A percentile compares a stretch with the other conserved stretches of the same genome.
Evolutionary conservation across 163 green algal species (phyloP).

Genomic region (Smithsoniella earleae): DNA sequence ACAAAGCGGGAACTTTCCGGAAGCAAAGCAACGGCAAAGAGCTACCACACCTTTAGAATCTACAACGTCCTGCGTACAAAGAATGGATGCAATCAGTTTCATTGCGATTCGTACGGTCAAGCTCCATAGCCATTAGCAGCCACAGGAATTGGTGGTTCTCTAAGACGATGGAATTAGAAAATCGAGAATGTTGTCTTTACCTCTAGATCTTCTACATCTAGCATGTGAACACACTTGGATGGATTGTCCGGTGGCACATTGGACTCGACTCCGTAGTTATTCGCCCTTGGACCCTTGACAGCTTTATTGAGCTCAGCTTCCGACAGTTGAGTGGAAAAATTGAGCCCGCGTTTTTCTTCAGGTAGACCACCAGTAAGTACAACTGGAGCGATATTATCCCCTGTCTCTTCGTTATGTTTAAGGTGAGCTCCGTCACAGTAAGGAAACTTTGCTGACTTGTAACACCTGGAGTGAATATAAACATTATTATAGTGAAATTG

Average conservation of each 20-base stretch:
- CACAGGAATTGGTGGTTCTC: too few relatives aligned
- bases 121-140: too few relatives aligned
- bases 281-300: slow-evolving; percentile 31
- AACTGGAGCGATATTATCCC: slow-evolving; percentile 30
- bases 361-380: slow-evolving; percentile 28
- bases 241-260: slow-evolving; percentile 32
- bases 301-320: slow-evolving; percentile 16
- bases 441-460: slow-evolving; percentile 31
- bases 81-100: too few relatives aligned
- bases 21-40: slow-evolving; percentile 32
- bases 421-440: slow-evolving; percentile 32
- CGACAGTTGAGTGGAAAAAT: neutral
- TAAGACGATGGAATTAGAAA: too few relatives aligned
- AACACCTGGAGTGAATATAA: too few relatives aligned
- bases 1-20: slow-evolving; percentile 30
- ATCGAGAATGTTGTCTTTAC: too few relatives aligned
- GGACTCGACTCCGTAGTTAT: slow-evolving; percentile 30
- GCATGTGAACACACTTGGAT: slow-evolving; percentile 31
- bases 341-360: slow-evolving; percentile 14
- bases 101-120: too few relatives aligned
- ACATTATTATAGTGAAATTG: too few relatives aligned
- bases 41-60: slow-evolving; percentile 24
- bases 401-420: slow-evolving; percentile 33
- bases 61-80: slow-evolving; percentile 28
- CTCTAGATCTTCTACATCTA: slow-evolving; percentile 32